Evolutionary conservation across 331 rosid genomes (phyloP), one percentile per base, ranked within the genome.

Genomic region (Stylosanthes scabra): DNA sequence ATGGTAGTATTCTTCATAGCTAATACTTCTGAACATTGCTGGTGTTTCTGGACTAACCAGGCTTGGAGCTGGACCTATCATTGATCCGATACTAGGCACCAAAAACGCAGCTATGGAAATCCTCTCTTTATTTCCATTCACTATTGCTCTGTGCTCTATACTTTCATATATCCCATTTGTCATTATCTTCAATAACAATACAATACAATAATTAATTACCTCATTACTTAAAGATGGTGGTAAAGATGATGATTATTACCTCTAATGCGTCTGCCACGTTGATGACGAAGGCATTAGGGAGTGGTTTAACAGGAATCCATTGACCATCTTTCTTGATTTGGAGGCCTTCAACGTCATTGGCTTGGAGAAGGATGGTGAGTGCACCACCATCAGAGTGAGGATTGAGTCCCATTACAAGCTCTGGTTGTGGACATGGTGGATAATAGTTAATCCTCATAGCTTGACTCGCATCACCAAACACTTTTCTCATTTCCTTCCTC

Each of bases 361-460:
- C 60, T 20, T 84, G 82, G 47, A 81, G 80, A 55, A 88, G 83
- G 50, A 86, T 82, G 28, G 93, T 84, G 8, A 84, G 52, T 27
- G 51, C 89, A 3, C 34, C 40, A 0, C 52, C 61, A 63, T 84
- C 90, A 2, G 88, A 83, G 60, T 87, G 87, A 63, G 79, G 61
- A 68, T 61, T 81, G 57, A 89, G 49, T 54, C 91, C 88, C 2
- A 71, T 66, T 20, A 66, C 75, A 41, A 58, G 65, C 6, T 76
- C 75, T 31, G 79, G 82, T 54, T 81, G 80, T 7, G 88, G 87
- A 74, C 91, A 88, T 52, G 89, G 80, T 5, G 93, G 93, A 69
- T 86, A 86, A 47, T 86, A 84, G 49, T 75, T 88, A 83, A 86
- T 74, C 42, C 91, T 84, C 77, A 83, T 27, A 51, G 66, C 0